A percentile compares a stretch with the other conserved stretches of the same genome.
Evolutionary conservation across 768 basidiomycete species (phyloP).

Genomic region (Russula abietina): DNA sequence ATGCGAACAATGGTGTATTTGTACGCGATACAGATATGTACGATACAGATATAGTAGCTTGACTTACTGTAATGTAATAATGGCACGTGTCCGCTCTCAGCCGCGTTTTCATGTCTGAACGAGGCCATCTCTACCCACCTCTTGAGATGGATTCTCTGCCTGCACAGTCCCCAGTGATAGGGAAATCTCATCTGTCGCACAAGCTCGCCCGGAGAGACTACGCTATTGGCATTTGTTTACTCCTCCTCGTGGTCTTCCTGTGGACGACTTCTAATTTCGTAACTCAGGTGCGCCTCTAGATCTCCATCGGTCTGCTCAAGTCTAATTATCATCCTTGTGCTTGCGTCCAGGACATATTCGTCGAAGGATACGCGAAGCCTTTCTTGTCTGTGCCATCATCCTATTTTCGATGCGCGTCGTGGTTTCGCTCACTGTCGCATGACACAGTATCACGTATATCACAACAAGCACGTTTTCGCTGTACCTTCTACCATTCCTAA

Average conservation of each 20-base stretch:
- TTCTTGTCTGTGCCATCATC: slow-evolving; percentile 59
- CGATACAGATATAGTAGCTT: not conserved
- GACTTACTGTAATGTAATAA: not conserved
- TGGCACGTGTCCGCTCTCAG: not conserved
- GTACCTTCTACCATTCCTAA: slow-evolving; percentile 63
- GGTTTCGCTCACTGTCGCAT: slow-evolving; percentile 5
- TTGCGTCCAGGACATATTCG: slow-evolving; percentile 38
- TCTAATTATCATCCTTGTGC: slow-evolving; percentile 4
- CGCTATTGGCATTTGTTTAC: slow-evolving; percentile 56
- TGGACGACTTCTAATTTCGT: slow-evolving; percentile 90
- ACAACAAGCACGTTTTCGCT: slow-evolving; percentile 85
- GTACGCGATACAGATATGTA: not conserved
- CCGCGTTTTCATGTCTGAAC: not conserved
- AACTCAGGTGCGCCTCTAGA: slow-evolving; percentile 53
- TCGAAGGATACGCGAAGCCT: slow-evolving; percentile 79
- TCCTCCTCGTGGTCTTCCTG: slow-evolving; percentile 70
- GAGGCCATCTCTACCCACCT: not conserved
- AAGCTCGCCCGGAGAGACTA: slow-evolving; percentile 34
- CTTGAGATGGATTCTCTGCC: slow-evolving; percentile 23
- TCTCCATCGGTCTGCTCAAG: not conserved
- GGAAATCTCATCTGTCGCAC: not conserved
- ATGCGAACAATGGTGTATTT: no score
- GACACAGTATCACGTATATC: slow-evolving; percentile 73
- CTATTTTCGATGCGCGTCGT: not conserved
- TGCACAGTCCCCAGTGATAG: not conserved